Percentiles rank a stretch among this genome's conserved stretches.
phyloP scores from a whole-genome alignment of 306 rosid species.

The Sicyos baderoa region DNA sequence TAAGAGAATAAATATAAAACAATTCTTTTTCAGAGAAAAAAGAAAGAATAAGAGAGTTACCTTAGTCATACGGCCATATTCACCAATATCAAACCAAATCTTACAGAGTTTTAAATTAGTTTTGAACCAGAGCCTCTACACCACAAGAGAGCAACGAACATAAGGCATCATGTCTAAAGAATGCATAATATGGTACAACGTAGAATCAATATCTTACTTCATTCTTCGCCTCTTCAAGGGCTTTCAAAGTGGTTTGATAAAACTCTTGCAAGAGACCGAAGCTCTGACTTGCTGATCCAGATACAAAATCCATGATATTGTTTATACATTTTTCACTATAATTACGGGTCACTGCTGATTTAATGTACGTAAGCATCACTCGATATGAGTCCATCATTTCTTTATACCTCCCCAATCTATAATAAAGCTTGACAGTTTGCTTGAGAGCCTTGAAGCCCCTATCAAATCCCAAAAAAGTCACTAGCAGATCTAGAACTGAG shows the following conservation, averaged over 20 bases:
- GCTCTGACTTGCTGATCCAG: conserved; percentile 96
- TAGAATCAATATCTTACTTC: conserved; percentile 44
- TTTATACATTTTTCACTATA: conserved; percentile 97
- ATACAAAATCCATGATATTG: conserved; percentile 94
- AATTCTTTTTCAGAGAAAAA: not conserved
- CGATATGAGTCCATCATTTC: conserved; percentile 97
- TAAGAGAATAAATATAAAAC: not conserved
- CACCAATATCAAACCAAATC: conserved; percentile 97
- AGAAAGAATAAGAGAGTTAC: conserved; percentile 23
- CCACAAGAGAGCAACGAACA: conserved; percentile 15
- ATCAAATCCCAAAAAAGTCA: not conserved
- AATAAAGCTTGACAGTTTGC: conserved; percentile 92
- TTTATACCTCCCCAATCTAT: conserved; percentile 76
- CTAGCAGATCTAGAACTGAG: not conserved
- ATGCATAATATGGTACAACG: not conserved
- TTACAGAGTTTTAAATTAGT: conserved; percentile 98
- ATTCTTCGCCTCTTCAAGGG: conserved; percentile 97
- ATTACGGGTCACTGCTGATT: conserved; percentile 87
- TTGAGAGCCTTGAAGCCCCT: conserved; percentile 98
- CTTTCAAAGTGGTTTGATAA: conserved; percentile 85
- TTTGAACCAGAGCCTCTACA: conserved; percentile 96
- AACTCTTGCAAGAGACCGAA: conserved; percentile 86
- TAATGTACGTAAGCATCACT: conserved; percentile 95
- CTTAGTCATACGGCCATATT: conserved; percentile 98
- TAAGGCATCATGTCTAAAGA: not conserved